Evolutionary conservation across 2,329 filamentous ascomycete species (phyloP), one percentile per base, ranked within the genome.

Genomic region (Ambrosiella cleistominuta): DNA sequence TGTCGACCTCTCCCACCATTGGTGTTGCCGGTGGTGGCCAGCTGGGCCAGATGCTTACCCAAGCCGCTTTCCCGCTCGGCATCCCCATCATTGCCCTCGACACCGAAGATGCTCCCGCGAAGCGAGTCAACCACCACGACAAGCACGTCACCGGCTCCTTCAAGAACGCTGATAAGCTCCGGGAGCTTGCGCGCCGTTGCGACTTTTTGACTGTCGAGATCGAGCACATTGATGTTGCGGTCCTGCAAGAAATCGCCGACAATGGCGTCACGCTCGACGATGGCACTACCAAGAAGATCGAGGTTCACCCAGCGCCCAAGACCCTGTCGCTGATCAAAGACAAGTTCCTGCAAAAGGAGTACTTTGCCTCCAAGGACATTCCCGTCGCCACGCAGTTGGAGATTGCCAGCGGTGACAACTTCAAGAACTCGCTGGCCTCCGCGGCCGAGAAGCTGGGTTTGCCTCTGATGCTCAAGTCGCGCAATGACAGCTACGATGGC

Each of bases 191-290:
- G 1, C 72, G 78, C 44, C 72, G 75, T 39, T 88, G 83, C 64
- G 87, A 95, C 67, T 80, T 95, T 13, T 74, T 96, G 61, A 96
- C 89, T 0, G 87, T 95, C 12, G 91, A 97, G 70, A 96, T 95
- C 63, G 91, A 97, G 74, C 91, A 96, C 70, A 85, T 96, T 60
- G 82, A 96, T 69, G 93, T 88, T n/a, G 76, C 88, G 57, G 84
- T 93, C 27, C 78, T 96, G 3, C 88, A 95, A 70, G 86, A 94
- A 66, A 81, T 96, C 59, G 81, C 80, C 3, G 79, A 79, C 13
- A 73, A 75, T 57, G 81, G 83, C 39, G 80, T 85, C 3, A 71
- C 79, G 62, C 73, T 82, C 19, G 71, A 71, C 36, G 67, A 66
- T 27, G 67, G 68, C 40, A 69, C 65, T 51, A 65, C 67, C 53